These are phyloP conservation scores for Eucalyptus curtisii DNA, from an alignment of 345 rosid genomes.

Conservation along the genomic window DNA sequence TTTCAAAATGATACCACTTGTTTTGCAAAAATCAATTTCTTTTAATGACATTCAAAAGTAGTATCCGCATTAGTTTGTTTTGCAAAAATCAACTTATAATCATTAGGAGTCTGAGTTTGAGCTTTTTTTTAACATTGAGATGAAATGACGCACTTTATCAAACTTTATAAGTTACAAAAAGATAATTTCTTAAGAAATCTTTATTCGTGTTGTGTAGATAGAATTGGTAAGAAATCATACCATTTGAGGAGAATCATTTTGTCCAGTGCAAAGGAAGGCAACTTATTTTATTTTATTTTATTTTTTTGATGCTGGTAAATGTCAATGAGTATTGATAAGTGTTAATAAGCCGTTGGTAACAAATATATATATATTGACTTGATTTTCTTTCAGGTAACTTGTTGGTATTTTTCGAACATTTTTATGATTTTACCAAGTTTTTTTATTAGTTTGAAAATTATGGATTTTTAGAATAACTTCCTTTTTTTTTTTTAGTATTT, in stretches of 20 bases:
- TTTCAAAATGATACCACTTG: neutral
- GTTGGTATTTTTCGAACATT: neutral
- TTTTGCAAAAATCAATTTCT: too few relatives aligned
- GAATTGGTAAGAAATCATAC: neutral
- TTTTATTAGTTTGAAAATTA: neutral
- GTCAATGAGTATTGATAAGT: neutral
- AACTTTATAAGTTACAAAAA: neutral
- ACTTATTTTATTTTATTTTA: accelerated
- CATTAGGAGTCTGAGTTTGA: too few relatives aligned
- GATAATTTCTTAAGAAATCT: neutral
- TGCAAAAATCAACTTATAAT: neutral
- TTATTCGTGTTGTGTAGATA: neutral
- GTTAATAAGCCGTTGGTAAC: neutral
- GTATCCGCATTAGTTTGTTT: neutral
- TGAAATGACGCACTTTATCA: neutral
- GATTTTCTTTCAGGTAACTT: neutral
- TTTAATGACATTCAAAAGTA: too few relatives aligned
- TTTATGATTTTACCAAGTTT: neutral
- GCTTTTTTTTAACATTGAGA: neutral
- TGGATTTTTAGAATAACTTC: too few relatives aligned
- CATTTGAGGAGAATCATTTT: neutral
- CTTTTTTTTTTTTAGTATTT: too few relatives aligned
- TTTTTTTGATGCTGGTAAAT: neutral
- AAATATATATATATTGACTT: neutral
- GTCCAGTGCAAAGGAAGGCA: neutral